Evolutionary conservation across 116 monocot genomes (phyloP).

Genomic region (Zostera marina): DNA sequence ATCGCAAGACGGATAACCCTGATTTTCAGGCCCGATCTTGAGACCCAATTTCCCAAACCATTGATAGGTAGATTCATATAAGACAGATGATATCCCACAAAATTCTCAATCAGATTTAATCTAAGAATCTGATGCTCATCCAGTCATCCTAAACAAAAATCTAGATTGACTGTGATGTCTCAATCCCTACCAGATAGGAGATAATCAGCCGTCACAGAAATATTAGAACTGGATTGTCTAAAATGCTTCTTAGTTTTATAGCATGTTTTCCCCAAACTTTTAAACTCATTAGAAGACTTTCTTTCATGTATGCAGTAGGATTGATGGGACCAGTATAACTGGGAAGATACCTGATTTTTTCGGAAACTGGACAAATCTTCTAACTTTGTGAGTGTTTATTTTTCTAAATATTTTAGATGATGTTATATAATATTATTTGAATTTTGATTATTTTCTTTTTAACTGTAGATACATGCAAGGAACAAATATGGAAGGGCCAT

Average conservation of each 20-base stretch:
- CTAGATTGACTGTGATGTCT: too few species aligned
- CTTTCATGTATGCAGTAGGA: constrained; percentile 9
- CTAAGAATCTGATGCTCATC: too few species aligned
- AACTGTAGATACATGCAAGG: constrained; percentile 9
- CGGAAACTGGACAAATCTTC: constrained; percentile 26
- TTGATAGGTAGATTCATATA: too few species aligned
- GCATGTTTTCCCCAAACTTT: background rate
- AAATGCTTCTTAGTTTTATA: background rate
- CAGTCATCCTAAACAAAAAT: too few species aligned
- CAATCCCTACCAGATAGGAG: too few species aligned
- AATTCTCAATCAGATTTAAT: too few species aligned
- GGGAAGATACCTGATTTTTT: constrained; percentile 29
- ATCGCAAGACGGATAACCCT: too few species aligned
- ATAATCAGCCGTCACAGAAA: background rate
- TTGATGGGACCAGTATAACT: constrained; percentile 19
- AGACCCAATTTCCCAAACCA: too few species aligned
- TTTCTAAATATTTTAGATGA: background rate
- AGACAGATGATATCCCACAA: too few species aligned
- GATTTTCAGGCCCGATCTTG: too few species aligned
- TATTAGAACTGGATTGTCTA: background rate
- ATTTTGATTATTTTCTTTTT: background rate
- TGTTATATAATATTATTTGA: background rate
- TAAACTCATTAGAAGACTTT: background rate
- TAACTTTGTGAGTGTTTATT: constrained; percentile 15
- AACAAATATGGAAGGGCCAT: constrained; percentile 14